A percentile compares a stretch with the other conserved stretches of the same genome.
phyloP scores from a whole-genome alignment of 2,329 filamentous ascomycete species.

The Alternaria alternata region DNA sequence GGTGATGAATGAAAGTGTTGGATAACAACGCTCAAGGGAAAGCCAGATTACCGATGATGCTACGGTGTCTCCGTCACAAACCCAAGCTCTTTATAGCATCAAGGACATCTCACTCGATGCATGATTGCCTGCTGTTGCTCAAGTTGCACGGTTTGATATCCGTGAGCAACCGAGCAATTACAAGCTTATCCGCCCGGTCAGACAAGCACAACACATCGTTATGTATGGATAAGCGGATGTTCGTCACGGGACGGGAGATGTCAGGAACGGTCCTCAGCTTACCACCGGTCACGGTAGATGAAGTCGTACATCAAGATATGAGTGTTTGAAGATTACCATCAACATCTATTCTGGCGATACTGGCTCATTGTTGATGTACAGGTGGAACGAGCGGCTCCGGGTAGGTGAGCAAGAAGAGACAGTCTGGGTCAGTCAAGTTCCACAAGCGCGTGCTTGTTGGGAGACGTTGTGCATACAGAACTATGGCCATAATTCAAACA shows the following conservation, averaged over 20 bases:
- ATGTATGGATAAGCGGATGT: neutral
- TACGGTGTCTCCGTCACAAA: neutral
- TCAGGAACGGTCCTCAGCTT: neutral
- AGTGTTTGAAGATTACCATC: neutral
- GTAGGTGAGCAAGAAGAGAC: constrained; percentile 16
- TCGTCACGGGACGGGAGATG: neutral
- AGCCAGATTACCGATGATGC: neutral
- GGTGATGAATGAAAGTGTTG: neutral
- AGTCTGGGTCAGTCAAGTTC: constrained; percentile 11
- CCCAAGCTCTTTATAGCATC: constrained; percentile 5
- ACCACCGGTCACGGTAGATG: neutral
- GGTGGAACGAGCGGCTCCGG: constrained; percentile 15
- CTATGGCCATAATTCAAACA: constrained; percentile 5
- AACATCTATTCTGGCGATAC: neutral
- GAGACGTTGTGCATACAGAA: constrained; percentile 8
- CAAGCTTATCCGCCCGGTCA: constrained; percentile 7
- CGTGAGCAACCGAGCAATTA: constrained; percentile 19
- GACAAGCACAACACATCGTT: constrained; percentile 1
- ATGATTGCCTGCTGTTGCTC: constrained; percentile 4
- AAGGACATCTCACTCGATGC: neutral
- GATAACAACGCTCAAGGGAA: neutral
- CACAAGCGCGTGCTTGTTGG: constrained; percentile 29
- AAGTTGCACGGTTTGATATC: constrained; percentile 25
- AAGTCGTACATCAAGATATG: neutral
- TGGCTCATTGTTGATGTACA: neutral